These are phyloP conservation scores for Rhododendron molle DNA, from an alignment of 148 eudicot species.

Conservation along the genomic window DNA sequence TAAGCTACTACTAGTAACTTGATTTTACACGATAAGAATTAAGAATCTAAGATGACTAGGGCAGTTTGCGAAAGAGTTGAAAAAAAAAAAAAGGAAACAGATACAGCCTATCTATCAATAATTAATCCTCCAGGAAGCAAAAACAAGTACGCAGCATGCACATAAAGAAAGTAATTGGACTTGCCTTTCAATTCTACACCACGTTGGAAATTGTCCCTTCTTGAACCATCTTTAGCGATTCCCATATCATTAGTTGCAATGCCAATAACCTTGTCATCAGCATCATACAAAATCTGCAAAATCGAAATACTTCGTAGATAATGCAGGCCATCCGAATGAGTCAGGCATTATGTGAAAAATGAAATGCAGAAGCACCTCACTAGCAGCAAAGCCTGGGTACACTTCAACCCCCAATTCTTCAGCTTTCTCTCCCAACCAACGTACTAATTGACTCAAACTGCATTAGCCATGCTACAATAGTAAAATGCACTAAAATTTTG, in stretches of 20 bases:
- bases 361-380: constrained; percentile 58
- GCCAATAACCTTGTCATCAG: constrained; percentile 62
- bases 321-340: neutral
- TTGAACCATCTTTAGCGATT: constrained; percentile 74
- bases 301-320: constrained; percentile 3
- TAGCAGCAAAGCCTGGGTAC: constrained; percentile 98
- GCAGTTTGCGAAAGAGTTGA: neutral
- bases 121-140: neutral
- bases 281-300: constrained; percentile 68
- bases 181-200: constrained; percentile 89
- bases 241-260: constrained; percentile 98
- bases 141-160: neutral
- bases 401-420: constrained; percentile 97
- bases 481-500: constrained; percentile 8
- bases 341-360: neutral
- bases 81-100: neutral
- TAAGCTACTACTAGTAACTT: neutral
- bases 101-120: neutral
- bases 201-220: constrained; percentile 76
- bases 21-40: neutral
- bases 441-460: constrained; percentile 90
- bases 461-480: constrained; percentile 19
- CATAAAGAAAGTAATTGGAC: constrained; percentile 7
- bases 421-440: constrained; percentile 89
- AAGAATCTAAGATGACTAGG: neutral